Conservation (phyloP, 2,329 filamentous ascomycete genomes). For the Aspergillus ochraceus region DNA sequence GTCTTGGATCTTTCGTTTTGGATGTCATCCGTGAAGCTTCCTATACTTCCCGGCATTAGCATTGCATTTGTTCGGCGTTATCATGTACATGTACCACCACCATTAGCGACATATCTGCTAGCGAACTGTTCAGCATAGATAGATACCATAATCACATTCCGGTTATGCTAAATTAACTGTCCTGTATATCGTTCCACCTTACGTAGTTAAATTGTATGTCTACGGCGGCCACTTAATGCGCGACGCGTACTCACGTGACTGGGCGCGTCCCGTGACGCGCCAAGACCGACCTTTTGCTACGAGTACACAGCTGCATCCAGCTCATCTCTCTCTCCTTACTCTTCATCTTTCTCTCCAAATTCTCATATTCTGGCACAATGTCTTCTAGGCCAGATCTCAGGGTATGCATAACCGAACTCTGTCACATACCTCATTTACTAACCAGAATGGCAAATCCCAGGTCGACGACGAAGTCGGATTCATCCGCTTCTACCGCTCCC, state of each 20-base stretch:
- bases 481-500: slow-evolving; percentile 92
- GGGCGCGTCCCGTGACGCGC: slow-evolving; percentile 21
- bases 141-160: background rate
- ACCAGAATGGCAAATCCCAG: slow-evolving; percentile 41
- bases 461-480: slow-evolving; percentile 97
- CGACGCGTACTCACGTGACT: slow-evolving; percentile 38
- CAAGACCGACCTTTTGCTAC: slow-evolving; percentile 2
- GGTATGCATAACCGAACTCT: slow-evolving; percentile 42
- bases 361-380: slow-evolving; percentile 49
- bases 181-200: too few relatives aligned
- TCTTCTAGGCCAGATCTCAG: slow-evolving; percentile 71
- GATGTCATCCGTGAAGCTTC: slow-evolving; percentile 22
- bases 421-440: slow-evolving; percentile 8
- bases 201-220: too few relatives aligned
- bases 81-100: slow-evolving; percentile 2
- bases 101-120: background rate
- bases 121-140: background rate
- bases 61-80: slow-evolving; percentile 14
- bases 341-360: slow-evolving; percentile 3
- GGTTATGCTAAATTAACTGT: too few relatives aligned
- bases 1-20: slow-evolving; percentile 8
- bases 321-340: slow-evolving; percentile 12
- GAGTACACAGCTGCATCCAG: slow-evolving; percentile 8
- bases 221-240: slow-evolving; percentile 23
- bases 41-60: slow-evolving; percentile 24